Evolutionary conservation across 768 basidiomycete genomes (phyloP).

Genomic region (Pulveroboletus sp.): DNA sequence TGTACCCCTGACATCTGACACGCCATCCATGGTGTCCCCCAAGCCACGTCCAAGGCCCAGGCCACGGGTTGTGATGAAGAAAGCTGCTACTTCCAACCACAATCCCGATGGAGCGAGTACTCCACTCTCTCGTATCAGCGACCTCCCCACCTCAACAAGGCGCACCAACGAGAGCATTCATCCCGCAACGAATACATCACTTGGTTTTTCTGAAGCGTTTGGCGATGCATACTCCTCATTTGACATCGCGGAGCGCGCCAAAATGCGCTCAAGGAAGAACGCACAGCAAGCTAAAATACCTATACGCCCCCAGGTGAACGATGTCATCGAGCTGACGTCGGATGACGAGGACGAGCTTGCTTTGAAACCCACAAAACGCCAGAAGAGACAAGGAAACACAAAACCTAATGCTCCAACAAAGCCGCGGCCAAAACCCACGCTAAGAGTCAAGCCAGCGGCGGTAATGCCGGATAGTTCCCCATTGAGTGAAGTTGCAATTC

Average conservation of each 20-base stretch:
- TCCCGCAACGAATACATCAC: slow-evolving; percentile 10
- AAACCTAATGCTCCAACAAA: slow-evolving; percentile 28
- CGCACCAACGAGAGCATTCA: slow-evolving; percentile 21
- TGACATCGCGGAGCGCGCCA: slow-evolving; percentile 57
- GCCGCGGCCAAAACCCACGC: slow-evolving; percentile 25
- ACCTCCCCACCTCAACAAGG: slow-evolving; percentile 10
- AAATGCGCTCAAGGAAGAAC: slow-evolving; percentile 47
- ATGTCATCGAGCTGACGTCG: slow-evolving; percentile 46
- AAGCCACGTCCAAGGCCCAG: slow-evolving; percentile 32
- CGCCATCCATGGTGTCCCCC: background rate
- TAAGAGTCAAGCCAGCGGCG: slow-evolving; percentile 14
- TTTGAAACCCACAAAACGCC: slow-evolving; percentile 30
- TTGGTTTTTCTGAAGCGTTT: slow-evolving; percentile 5
- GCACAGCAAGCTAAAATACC: slow-evolving; percentile 18
- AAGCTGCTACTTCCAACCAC: background rate
- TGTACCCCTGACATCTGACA: slow-evolving; percentile 3
- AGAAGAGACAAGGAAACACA: slow-evolving; percentile 29
- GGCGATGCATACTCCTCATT: slow-evolving; percentile 24
- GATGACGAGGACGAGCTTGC: slow-evolving; percentile 42
- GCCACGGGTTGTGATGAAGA: slow-evolving; percentile 30
- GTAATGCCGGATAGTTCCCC: slow-evolving; percentile 19
- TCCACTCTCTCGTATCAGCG: slow-evolving; percentile 23
- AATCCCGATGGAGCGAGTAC: slow-evolving; percentile 1
- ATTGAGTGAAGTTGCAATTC: slow-evolving; percentile 6
- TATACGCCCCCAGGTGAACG: slow-evolving; percentile 13